A percentile compares a stretch with the other conserved stretches of the same genome.
These are phyloP conservation scores for Pichia manshurica DNA, from an alignment of 805 yeast species.

Conservation along the genomic window DNA sequence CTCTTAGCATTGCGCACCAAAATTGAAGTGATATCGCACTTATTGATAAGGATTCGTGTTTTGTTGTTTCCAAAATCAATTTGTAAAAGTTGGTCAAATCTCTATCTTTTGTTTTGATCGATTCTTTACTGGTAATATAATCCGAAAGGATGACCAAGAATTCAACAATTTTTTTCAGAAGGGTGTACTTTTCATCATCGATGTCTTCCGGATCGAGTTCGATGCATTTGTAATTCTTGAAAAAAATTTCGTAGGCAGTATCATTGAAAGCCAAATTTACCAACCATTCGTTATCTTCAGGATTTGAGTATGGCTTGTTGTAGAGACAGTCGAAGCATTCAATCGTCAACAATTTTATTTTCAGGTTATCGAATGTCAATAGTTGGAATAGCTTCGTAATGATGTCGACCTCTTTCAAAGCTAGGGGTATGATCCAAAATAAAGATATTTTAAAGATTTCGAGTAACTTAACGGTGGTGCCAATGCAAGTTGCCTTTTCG, in stretches of 20 bases:
- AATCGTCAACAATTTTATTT: constrained; percentile 73
- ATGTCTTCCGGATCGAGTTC: constrained; percentile 63
- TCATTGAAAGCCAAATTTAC: constrained; percentile 72
- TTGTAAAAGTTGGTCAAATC: constrained; percentile 66
- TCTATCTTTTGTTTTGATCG: constrained; percentile 38
- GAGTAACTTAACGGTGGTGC: constrained; percentile 59
- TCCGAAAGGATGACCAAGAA: constrained; percentile 86
- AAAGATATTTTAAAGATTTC: constrained; percentile 85
- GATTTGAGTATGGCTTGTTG: constrained; percentile 66
- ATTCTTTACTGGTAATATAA: constrained; percentile 41
- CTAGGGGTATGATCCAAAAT: constrained; percentile 82
- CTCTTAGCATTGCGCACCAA: constrained; percentile 87
- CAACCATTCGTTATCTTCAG: constrained; percentile 67
- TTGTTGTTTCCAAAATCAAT: constrained; percentile 73
- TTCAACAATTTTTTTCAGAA: constrained; percentile 85
- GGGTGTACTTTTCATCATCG: constrained; percentile 66
- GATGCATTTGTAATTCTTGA: constrained; percentile 56
- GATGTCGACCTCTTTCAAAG: constrained; percentile 61
- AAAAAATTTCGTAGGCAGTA: constrained; percentile 66
- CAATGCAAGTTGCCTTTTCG: constrained; percentile 3
- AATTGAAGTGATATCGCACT: constrained; percentile 87
- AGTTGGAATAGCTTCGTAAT: constrained; percentile 57
- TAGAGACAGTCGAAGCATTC: constrained; percentile 88
- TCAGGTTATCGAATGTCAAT: constrained; percentile 50
- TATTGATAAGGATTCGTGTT: constrained; percentile 79